A percentile compares a stretch with the other conserved stretches of the same genome.
Conservation (phyloP, 2,329 filamentous ascomycete genomes). For the Epichloe brachyelytri region DNA sequence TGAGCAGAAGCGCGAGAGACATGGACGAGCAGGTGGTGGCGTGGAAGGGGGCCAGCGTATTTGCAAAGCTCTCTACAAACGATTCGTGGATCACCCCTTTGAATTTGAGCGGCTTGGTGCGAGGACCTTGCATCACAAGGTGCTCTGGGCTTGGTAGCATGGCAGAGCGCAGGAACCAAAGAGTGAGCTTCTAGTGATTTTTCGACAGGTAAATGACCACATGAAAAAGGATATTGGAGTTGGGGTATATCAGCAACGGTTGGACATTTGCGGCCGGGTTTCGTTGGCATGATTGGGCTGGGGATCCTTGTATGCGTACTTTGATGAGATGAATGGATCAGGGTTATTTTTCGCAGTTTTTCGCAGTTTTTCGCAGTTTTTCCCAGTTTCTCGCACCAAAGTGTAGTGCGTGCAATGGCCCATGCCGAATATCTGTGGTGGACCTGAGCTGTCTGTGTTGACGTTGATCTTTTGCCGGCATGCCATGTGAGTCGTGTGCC, state of each 20-base stretch:
- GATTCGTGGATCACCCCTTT: conserved; percentile 85
- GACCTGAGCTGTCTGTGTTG: no score
- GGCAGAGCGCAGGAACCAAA: conserved; percentile 5
- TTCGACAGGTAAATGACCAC: not conserved
- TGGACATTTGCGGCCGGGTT: not conserved
- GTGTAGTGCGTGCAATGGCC: no score
- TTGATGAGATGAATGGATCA: no score
- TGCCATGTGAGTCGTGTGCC: no score
- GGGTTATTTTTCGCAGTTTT: no score
- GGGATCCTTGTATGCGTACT: no score
- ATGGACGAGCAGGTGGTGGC: conserved; percentile 94
- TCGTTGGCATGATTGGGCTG: no score
- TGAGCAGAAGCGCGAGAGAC: conserved; percentile 67
- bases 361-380: no score
- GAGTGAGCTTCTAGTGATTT: not conserved
- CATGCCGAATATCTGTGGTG: no score
- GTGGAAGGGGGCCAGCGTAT: conserved; percentile 97
- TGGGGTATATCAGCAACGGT: not conserved
- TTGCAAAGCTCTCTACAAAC: conserved; percentile 82
- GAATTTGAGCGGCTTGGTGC: conserved; percentile 82
- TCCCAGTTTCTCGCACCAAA: no score
- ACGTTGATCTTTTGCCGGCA: no score
- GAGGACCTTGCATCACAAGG: conserved; percentile 74
- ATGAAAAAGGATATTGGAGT: conserved; percentile 1
- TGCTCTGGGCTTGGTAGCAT: conserved; percentile 46